Percentiles rank a stretch among this genome's conserved stretches.
phyloP scores from a whole-genome alignment of 176 grass and related monocot genomes.

The Themeda triandra region DNA sequence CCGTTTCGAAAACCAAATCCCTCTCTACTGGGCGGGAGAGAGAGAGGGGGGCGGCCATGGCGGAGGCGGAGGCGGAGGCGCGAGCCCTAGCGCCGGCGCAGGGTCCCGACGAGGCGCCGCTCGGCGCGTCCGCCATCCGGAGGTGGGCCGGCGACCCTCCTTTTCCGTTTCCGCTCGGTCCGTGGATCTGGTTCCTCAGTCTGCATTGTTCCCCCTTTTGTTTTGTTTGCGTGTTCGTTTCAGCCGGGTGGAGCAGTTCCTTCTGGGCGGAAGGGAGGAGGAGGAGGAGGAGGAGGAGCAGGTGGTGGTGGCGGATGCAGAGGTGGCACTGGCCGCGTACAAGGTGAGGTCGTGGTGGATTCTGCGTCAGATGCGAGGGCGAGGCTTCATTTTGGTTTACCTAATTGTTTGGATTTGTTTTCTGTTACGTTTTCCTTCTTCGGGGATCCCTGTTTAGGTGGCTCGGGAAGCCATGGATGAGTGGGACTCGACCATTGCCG shows the following conservation, averaged over 20 bases:
- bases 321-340: slow-evolving; percentile 24
- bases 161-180: neutral
- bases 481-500: slow-evolving; percentile 18
- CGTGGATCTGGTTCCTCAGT: neutral
- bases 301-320: slow-evolving; percentile 5
- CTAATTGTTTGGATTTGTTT: neutral
- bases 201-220: neutral
- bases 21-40: slow-evolving; percentile 31
- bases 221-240: neutral
- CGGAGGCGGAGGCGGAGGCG: slow-evolving; percentile 36
- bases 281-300: neutral
- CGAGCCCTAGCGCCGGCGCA: neutral
- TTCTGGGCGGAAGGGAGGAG: neutral
- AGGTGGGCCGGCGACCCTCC: slow-evolving; percentile 26
- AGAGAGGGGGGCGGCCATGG: slow-evolving; percentile 32
- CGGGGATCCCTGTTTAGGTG: slow-evolving; percentile 13
- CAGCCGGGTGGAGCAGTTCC: slow-evolving; percentile 68
- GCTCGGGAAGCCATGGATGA: slow-evolving; percentile 27
- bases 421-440: neutral
- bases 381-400: neutral
- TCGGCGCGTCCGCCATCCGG: slow-evolving; percentile 43
- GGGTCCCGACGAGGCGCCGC: slow-evolving; percentile 20
- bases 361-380: neutral
- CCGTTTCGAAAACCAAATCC: slow-evolving; percentile 39
- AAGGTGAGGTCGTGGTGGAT: slow-evolving; percentile 26